A percentile compares a stretch with the other conserved stretches of the same genome.
These are phyloP conservation scores for Myxozyma sirexii DNA, from an alignment of 805 yeast species.

Conservation along the genomic window DNA sequence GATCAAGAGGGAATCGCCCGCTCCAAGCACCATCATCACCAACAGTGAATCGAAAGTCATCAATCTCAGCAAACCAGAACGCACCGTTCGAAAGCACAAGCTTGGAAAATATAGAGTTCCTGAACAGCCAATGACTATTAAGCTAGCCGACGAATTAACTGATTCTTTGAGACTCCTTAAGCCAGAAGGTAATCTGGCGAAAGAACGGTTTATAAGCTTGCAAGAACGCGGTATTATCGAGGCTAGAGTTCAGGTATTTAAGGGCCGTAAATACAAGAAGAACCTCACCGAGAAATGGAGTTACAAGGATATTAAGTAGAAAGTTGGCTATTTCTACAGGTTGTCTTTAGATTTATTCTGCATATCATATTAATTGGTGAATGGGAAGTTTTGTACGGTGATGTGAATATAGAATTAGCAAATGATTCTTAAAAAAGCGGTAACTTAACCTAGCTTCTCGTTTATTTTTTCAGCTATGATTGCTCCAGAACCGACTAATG, in stretches of 20 bases:
- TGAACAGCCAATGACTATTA: conserved; percentile 64
- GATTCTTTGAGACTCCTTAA: conserved; percentile 80
- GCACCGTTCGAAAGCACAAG: conserved; percentile 34
- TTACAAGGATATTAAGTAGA: conserved; percentile 62
- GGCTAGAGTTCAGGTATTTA: conserved; percentile 70
- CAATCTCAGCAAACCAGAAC: conserved; percentile 39
- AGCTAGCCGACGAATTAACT: conserved; percentile 83
- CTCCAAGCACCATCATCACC: background rate
- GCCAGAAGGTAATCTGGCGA: conserved; percentile 86
- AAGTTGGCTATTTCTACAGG: background rate
- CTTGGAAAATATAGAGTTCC: conserved; percentile 40
- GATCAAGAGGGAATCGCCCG: conserved; percentile 50
- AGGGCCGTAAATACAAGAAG: conserved; percentile 66
- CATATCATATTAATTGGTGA: too few species aligned
- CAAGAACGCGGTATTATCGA: conserved; percentile 89
- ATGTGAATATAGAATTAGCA: too few species aligned
- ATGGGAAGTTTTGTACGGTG: too few species aligned
- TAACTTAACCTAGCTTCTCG: too few species aligned
- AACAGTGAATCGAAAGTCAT: conserved; percentile 43
- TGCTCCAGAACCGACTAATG: too few species aligned
- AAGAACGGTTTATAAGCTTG: conserved; percentile 76
- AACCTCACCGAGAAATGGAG: conserved; percentile 91
- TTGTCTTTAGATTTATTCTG: too few species aligned
- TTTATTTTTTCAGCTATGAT: too few species aligned
- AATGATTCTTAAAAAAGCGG: too few species aligned